Evolutionary conservation across 306 rosid genomes (phyloP), one percentile per base, ranked within the genome.

Genomic region (Prunus dulcis): DNA sequence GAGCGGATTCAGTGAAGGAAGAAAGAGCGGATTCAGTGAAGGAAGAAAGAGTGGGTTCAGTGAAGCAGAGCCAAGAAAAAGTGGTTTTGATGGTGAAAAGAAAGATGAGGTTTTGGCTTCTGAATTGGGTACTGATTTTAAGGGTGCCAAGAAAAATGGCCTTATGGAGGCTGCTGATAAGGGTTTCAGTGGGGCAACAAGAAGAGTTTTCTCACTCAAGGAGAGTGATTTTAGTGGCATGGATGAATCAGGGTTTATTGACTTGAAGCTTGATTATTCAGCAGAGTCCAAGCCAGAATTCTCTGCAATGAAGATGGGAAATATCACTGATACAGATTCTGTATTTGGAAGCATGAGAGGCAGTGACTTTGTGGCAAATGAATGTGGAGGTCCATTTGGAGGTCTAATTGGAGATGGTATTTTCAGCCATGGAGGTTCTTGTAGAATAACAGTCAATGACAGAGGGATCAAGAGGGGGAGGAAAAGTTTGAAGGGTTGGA

Each of bases 31-130:
- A 1, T 92, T 83, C 12, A 73, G 77, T 17, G 76, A 73, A 18
- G 97, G 92, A 0, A 88, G 98, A 46, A 88, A 90, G 83, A 95
- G 98, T 76, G 97, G 93, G 12, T 95, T 88, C 18, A 92, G 99
- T 78, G 99, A 95, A 82, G 90, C 76, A 4, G 82, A 78, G 71
- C 82, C 96, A 58, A 89, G 99, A 38, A 91, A 89, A 78, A 96
- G 99, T 70, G 93, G 89, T 7, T 85, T 87, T 32, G 96, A 91
- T 30, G 84, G 85, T 13, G 93, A 81, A 38, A 85, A 81, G 80
- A 79, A 84, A 63, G 91, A 87, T 53, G 78, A 78, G 12, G n/a
- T 23, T 5, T 67, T 64, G 78, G 91, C 81, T 9, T 64, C 75
- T 77, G 91, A 85, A 15, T 75, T 73, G 32, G 82, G 43, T 38